Percentiles rank a stretch among this genome's conserved stretches.
These are phyloP conservation scores for Debaryomyces hansenii DNA, from an alignment of 805 yeast species.

Conservation along the genomic window DNA sequence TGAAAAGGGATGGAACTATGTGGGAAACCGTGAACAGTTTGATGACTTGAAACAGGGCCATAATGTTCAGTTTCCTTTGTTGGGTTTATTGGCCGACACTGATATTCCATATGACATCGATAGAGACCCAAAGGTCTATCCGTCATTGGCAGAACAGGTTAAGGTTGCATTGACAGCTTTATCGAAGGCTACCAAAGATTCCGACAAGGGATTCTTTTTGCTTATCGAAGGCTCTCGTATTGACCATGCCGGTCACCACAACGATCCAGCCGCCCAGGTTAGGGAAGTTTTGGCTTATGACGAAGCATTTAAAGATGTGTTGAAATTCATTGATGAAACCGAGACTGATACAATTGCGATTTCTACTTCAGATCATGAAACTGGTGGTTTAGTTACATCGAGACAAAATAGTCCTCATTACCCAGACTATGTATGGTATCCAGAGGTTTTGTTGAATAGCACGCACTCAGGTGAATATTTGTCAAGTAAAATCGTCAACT, in stretches of 20 bases:
- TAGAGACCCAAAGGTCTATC: constrained; percentile 58
- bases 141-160: constrained; percentile 79
- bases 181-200: constrained; percentile 62
- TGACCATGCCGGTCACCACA: constrained; percentile 93
- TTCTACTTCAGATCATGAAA: constrained; percentile 92
- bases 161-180: constrained; percentile 71
- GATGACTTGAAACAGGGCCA: constrained; percentile 54
- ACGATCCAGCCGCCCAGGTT: constrained; percentile 94
- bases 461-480: constrained; percentile 77
- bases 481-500: constrained; percentile 44
- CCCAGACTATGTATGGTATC: constrained; percentile 89
- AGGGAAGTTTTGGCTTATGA: constrained; percentile 88
- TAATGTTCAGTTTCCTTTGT: constrained; percentile 70
- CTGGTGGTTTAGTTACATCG: constrained; percentile 91
- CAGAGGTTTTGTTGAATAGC: constrained; percentile 69
- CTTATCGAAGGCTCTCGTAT: constrained; percentile 90
- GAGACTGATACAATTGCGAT: constrained; percentile 77
- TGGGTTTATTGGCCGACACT: constrained; percentile 70
- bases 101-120: constrained; percentile 89
- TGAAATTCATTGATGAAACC: constrained; percentile 63
- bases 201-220: constrained; percentile 83
- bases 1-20: constrained; percentile 62
- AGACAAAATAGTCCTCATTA: constrained; percentile 67
- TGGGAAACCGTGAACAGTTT: constrained; percentile 58
- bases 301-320: constrained; percentile 72